These are phyloP conservation scores for Litchi chinensis DNA, from an alignment of 345 rosid species.

Conservation along the genomic window DNA sequence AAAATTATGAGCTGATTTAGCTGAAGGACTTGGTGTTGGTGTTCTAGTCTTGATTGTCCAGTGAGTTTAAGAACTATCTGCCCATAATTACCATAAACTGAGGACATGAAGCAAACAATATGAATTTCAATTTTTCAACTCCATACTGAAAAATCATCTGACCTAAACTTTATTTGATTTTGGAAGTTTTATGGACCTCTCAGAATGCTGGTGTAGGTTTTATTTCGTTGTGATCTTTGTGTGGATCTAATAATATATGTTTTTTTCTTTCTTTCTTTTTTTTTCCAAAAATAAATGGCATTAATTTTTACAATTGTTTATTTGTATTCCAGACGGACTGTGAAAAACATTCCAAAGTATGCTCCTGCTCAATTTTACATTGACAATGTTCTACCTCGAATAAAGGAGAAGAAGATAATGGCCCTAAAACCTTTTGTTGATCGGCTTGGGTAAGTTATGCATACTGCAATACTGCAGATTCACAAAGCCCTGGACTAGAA, in stretches of 20 bases:
- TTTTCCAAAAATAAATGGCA: background rate
- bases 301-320: conserved; percentile 24
- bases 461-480: conserved; percentile 12
- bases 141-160: background rate
- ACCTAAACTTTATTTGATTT: background rate
- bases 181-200: background rate
- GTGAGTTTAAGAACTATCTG: background rate
- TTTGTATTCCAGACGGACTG: conserved; percentile 76
- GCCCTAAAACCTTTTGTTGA: conserved; percentile 98
- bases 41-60: background rate
- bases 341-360: conserved; percentile 98
- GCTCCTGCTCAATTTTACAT: conserved; percentile 97
- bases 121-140: background rate
- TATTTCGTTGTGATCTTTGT: background rate
- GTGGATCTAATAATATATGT: background rate
- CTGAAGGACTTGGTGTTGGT: background rate
- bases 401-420: conserved; percentile 99
- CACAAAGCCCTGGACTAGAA: background rate
- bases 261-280: no score
- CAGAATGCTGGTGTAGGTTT: background rate
- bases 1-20: background rate
- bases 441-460: conserved; percentile 82
- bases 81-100: background rate
- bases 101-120: background rate
- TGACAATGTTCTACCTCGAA: conserved; percentile 97